Evolutionary conservation across 1,284 basidiomycete species (phyloP), one percentile per base, ranked within the genome.

Genomic region (Uromyces viciae-fabae): DNA sequence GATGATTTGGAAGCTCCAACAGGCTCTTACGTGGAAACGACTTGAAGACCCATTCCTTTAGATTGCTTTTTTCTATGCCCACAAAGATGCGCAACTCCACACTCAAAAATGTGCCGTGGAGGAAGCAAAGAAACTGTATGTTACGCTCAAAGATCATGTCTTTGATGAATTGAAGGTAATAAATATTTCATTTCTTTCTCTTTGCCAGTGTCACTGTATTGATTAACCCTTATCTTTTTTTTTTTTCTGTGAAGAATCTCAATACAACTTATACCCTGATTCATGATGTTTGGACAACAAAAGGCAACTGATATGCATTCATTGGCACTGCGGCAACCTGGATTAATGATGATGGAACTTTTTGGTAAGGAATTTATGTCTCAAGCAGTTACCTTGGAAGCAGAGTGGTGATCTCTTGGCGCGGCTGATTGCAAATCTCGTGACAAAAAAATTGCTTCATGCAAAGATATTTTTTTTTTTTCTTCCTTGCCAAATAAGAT

Each of bases 271-370:
- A n/a, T 43, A 40, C 28, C n/a, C 15, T 69, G 25, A 40, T 69
- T 42, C 66, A 69, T 28, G 38, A 69, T 40, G 66, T 69, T 25
- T 69, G 66, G 66, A 69, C 66, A n/a, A 69, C 66, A 33, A 69
- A 69, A 40, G 66, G 66, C 36, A 46, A 46, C 38, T 15, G 31
- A 22, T 46, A 25, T 25, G 66, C 66, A 5, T 69, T 69, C 40
- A 69, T 69, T 46, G 66, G 66, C 22, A 28, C 43, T 0, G 66
- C 66, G 2, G 38, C 43, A 2, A 28, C 66, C 31, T 69, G 43
- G 17, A 40, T 69, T 4, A 38, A 68, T 19, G 3, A 22, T 25
- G 25, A 40, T 68, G 64, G 64, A 38, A 36, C 17, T 38, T 36
- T 19, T n/a, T 36, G n/a, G 11, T 43, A 38, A 3, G 7, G 11